Evolutionary conservation across 2,329 filamentous ascomycete species (phyloP).

Genomic region (Paecilomyces sp.): DNA sequence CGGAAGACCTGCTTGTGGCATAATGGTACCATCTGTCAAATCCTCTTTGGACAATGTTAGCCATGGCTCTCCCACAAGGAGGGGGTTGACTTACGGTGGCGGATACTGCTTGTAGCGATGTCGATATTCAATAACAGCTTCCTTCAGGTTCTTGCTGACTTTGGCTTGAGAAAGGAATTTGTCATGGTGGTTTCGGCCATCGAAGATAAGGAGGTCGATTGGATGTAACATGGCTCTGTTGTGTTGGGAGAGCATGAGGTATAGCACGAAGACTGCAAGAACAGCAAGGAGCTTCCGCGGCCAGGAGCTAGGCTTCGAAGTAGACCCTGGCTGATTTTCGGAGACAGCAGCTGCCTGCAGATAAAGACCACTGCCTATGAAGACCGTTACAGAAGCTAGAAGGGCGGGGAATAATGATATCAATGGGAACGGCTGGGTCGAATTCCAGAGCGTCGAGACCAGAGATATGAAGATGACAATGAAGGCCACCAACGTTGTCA

Average conservation of each 20-base stretch:
- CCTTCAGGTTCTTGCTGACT: slow-evolving; percentile 39
- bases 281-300: slow-evolving; percentile 32
- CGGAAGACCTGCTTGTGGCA: slow-evolving; percentile 44
- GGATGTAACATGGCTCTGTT: slow-evolving; percentile 42
- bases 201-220: slow-evolving; percentile 48
- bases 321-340: slow-evolving; percentile 21
- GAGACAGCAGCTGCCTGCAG: slow-evolving; percentile 17
- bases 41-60: slow-evolving; percentile 24
- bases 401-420: slow-evolving; percentile 19
- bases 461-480: slow-evolving; percentile 26
- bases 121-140: slow-evolving; percentile 47
- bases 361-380: slow-evolving; percentile 20
- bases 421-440: slow-evolving; percentile 23
- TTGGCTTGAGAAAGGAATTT: slow-evolving; percentile 42
- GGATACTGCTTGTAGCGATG: slow-evolving; percentile 47
- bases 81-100: slow-evolving; percentile 39
- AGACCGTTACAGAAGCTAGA: slow-evolving; percentile 24
- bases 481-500: slow-evolving; percentile 30
- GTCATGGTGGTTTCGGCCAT: slow-evolving; percentile 43
- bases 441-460: slow-evolving; percentile 24
- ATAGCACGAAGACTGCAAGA: slow-evolving; percentile 36
- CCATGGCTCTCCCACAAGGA: neutral
- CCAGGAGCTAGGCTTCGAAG: slow-evolving; percentile 19
- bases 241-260: slow-evolving; percentile 34
- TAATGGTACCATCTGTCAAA: slow-evolving; percentile 56